These are phyloP conservation scores for Agarophyton chilense DNA, from an alignment of 23 red algal genomes.

Conservation along the genomic window DNA sequence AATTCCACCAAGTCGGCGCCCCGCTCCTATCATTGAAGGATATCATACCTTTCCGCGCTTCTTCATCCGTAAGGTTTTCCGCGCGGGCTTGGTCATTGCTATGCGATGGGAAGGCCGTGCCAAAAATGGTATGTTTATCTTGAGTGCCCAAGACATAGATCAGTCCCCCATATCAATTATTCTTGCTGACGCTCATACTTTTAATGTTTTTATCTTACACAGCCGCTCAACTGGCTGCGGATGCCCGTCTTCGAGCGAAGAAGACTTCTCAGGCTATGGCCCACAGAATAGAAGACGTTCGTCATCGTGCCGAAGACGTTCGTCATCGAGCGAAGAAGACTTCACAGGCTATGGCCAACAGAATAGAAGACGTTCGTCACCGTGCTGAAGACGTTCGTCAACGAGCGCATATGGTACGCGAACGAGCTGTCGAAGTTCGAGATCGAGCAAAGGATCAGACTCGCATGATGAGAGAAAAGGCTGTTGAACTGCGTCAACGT, in stretches of 20 bases:
- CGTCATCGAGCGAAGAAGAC: slow-evolving; percentile 33
- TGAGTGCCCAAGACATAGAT: not conserved
- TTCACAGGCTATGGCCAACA: slow-evolving; percentile 15
- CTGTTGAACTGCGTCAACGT: slow-evolving; percentile 18
- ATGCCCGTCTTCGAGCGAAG: slow-evolving; percentile 60
- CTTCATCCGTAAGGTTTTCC: slow-evolving; percentile 79
- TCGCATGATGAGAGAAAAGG: slow-evolving; percentile 25
- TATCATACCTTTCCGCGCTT: slow-evolving; percentile 69
- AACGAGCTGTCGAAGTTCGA: slow-evolving; percentile 38
- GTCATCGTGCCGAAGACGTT: slow-evolving; percentile 30
- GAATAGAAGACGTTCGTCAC: slow-evolving; percentile 42
- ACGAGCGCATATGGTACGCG: slow-evolving; percentile 17
- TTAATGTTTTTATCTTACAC: not conserved
- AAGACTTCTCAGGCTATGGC: slow-evolving; percentile 24
- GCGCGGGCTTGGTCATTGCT: slow-evolving; percentile 66
- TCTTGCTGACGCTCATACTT: not conserved
- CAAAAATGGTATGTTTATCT: slow-evolving; percentile 53
- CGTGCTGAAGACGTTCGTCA: slow-evolving; percentile 30
- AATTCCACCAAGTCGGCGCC: slow-evolving; percentile 24
- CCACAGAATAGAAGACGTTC: slow-evolving; percentile 37
- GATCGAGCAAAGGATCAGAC: slow-evolving; percentile 25
- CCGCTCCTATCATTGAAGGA: slow-evolving; percentile 51
- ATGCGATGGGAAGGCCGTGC: slow-evolving; percentile 81
- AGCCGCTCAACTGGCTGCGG: slow-evolving; percentile 69
- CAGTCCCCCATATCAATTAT: not conserved